Percentiles rank a stretch among this genome's conserved stretches.
These are phyloP conservation scores for Neurospora discreta DNA, from an alignment of 495 filamentous ascomycete genomes.

Conservation along the genomic window DNA sequence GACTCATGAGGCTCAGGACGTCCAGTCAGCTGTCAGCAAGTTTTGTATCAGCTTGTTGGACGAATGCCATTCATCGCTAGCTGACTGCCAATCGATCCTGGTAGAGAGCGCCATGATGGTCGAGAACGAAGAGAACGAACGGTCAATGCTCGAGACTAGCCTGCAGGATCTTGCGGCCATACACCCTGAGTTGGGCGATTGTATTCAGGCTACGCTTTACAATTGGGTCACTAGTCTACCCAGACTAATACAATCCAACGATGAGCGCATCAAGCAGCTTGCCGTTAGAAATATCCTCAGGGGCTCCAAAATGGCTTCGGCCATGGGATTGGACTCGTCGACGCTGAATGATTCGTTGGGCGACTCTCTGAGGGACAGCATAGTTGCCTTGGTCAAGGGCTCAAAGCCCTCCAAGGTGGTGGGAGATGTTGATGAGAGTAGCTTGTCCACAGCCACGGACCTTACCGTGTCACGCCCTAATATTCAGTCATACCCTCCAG, in stretches of 20 bases:
- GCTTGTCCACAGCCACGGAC: conserved; percentile 12
- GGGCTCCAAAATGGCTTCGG: conserved; percentile 56
- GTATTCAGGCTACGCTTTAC: conserved; percentile 62
- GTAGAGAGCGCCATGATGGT: conserved; percentile 75
- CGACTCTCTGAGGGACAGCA: conserved; percentile 49
- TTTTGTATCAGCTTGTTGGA: conserved; percentile 67
- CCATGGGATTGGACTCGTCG: conserved; percentile 54
- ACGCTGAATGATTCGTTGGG: conserved; percentile 59
- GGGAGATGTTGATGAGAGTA: conserved; percentile 5
- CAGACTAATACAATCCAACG: conserved; percentile 70
- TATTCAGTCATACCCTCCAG: conserved; percentile 41
- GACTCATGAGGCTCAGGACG: conserved; percentile 59
- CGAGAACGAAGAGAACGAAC: conserved; percentile 40
- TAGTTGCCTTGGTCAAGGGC: conserved; percentile 32
- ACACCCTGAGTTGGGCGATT: conserved; percentile 51
- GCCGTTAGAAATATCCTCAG: conserved; percentile 63
- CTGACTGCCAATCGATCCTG: conserved; percentile 56
- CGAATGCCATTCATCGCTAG: conserved; percentile 63
- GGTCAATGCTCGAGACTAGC: conserved; percentile 28
- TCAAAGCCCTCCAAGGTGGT: conserved; percentile 21
- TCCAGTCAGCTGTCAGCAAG: conserved; percentile 53
- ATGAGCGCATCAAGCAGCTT: conserved; percentile 63
- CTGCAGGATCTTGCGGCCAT: conserved; percentile 52
- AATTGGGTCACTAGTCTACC: conserved; percentile 74
- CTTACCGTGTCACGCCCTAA: conserved; percentile 15